phyloP scores from a whole-genome alignment of 345 rosid species.

The Eutrema heterophyllum region DNA sequence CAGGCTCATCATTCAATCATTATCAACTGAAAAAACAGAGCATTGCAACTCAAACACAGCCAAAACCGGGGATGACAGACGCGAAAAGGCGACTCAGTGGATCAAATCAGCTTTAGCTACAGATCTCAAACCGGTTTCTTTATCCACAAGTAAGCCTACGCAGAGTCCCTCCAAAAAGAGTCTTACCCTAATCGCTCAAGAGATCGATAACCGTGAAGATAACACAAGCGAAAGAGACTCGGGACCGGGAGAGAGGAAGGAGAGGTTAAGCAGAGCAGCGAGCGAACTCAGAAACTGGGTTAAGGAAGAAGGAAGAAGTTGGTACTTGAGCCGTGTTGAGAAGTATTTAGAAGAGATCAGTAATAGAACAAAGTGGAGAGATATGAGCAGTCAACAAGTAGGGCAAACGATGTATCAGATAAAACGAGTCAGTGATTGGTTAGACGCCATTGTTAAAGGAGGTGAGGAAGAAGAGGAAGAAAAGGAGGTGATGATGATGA shows the following conservation, averaged over 20 bases:
- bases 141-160: neutral
- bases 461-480: neutral
- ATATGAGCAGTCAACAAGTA: constrained; percentile 37
- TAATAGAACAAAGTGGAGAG: constrained; percentile 18
- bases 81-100: constrained; percentile 47
- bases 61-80: constrained; percentile 43
- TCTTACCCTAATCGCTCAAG: constrained; percentile 7
- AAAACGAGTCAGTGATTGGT: constrained; percentile 62
- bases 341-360: constrained; percentile 47
- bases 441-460: constrained; percentile 39
- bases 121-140: constrained; percentile 42
- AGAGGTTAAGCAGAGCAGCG: constrained; percentile 17
- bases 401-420: constrained; percentile 48
- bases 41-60: neutral
- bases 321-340: constrained; percentile 56
- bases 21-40: constrained; percentile 23
- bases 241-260: constrained; percentile 37
- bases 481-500: constrained; percentile 15
- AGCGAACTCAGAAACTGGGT: constrained; percentile 39
- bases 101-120: constrained; percentile 55
- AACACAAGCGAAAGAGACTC: constrained; percentile 23
- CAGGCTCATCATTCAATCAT: constrained; percentile 40
- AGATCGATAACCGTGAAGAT: neutral
- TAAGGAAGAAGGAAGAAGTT: constrained; percentile 39
- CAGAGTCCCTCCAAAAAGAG: constrained; percentile 19